These are phyloP conservation scores for Pseudogymnoascus sp. DNA, from an alignment of 2,329 filamentous ascomycete genomes.

Conservation along the genomic window DNA sequence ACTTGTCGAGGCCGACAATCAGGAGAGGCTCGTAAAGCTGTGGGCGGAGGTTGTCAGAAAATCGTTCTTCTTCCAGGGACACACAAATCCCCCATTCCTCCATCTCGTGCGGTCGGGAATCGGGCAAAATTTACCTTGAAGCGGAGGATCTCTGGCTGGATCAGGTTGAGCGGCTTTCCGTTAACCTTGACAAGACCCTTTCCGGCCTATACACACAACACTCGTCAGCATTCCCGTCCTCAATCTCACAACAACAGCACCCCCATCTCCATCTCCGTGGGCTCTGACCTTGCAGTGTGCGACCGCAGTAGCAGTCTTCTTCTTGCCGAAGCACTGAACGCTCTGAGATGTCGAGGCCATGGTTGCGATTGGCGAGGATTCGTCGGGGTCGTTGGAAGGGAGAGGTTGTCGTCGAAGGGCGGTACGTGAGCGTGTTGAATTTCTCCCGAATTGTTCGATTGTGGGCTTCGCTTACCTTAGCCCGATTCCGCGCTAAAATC, in stretches of 20 bases:
- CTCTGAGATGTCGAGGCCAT: constrained; percentile 62
- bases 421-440: not conserved
- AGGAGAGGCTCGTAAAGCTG: constrained; percentile 98
- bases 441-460: constrained; percentile 6
- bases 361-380: constrained; percentile 13
- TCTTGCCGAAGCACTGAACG: constrained; percentile 99
- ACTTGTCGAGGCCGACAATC: constrained; percentile 95
- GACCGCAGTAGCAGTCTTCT: constrained; percentile 69
- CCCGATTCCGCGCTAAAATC: constrained; percentile 1
- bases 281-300: constrained; percentile 67
- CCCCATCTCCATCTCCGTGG: not conserved
- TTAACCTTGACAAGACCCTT: constrained; percentile 98
- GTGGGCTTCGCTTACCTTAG: constrained; percentile 8
- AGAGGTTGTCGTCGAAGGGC: constrained; percentile 4
- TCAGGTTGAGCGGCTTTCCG: constrained; percentile 86
- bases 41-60: constrained; percentile 10
- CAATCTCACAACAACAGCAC: not conserved
- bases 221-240: constrained; percentile 20
- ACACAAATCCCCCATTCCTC: not conserved
- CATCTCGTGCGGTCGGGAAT: not conserved
- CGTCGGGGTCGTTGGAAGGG: constrained; percentile 4
- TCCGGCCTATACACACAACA: constrained; percentile 45
- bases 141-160: constrained; percentile 92
- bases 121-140: constrained; percentile 61
- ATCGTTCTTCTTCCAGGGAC: not conserved